Evolutionary conservation across 2,329 filamentous ascomycete genomes (phyloP).

Genomic region (Cytospora leucostoma): DNA sequence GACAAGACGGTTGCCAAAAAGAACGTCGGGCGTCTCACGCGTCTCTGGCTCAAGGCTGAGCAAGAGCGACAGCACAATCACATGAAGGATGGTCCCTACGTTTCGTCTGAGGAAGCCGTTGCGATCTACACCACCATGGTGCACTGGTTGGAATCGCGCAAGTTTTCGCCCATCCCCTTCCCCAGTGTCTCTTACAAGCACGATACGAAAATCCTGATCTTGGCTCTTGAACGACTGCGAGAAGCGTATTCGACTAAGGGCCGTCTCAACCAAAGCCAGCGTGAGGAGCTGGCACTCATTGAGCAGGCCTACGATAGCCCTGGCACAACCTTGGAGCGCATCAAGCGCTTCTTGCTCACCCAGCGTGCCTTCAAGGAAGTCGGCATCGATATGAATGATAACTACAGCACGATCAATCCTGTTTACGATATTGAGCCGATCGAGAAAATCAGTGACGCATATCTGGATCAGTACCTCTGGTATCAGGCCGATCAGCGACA

Average conservation of each 20-base stretch:
- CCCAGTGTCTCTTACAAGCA: conserved; percentile 99
- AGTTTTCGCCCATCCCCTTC: conserved; percentile 98
- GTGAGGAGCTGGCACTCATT: conserved; percentile 93
- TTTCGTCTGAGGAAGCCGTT: conserved; percentile 96
- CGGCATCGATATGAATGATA: conserved; percentile 99
- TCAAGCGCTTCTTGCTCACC: conserved; percentile 96
- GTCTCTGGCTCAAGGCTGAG: conserved; percentile 96
- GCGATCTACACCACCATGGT: conserved; percentile 99
- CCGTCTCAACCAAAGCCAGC: conserved; percentile 92
- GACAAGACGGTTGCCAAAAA: conserved; percentile 99
- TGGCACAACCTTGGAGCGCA: conserved; percentile 90
- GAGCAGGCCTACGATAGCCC: conserved; percentile 98
- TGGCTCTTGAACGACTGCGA: conserved; percentile 87
- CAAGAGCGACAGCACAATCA: conserved; percentile 99
- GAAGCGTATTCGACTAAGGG: conserved; percentile 99
- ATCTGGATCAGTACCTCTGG: conserved; percentile 98
- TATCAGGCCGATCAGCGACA: conserved; percentile 98
- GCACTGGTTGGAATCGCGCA: conserved; percentile 96
- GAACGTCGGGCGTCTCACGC: conserved; percentile 90
- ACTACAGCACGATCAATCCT: conserved; percentile 98
- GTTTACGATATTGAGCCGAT: conserved; percentile 99
- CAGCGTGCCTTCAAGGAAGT: conserved; percentile 99
- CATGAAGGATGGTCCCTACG: conserved; percentile 98
- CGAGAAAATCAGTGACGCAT: conserved; percentile 98
- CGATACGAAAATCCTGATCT: conserved; percentile 96